Base-by-base conservation (phyloP, 140 eudicot species). In the Flaveria floridana region DNA sequence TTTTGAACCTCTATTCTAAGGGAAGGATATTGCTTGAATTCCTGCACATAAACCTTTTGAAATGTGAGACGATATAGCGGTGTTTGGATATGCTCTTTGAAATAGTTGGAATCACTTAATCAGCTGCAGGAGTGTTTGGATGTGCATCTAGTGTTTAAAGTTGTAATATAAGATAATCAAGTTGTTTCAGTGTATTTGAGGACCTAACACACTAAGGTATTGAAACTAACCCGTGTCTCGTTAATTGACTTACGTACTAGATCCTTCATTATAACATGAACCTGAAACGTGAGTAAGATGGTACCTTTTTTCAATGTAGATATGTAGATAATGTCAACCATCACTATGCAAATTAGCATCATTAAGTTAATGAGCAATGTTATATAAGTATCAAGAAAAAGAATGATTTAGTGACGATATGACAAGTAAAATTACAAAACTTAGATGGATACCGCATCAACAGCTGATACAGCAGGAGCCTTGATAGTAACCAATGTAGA, bases 251-350 rank as follows among this genome's bases (percentile, higher is more conserved):
- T 57, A 15, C 12, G 64, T 3, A 57, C 64, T n/a, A 57, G 64
- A 57, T 57, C 64, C 64, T 57, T 57, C 30, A 57, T 14, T 57
- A 57, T 57, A 57, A 15, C 64, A 20, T 57, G 64, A 9, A 57
- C 64, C 64, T 57, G 28, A 57, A 48, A 48, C 1, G 16, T 11
- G 14, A 48, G 55, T 48, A 48, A 48, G 55, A 48, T 14, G 55
- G 55, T 48, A 14, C 55, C 14, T 48, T 44, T 34, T 48, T 48
- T 13, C 55, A 11, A 13, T 48, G n/a, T 13, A 48, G 55, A 48
- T 48, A 48, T 48, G 55, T 48, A 11, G 14, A 12, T 48, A 48
- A 48, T 14, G 14, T 48, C 55, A 48, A 48, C 55, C 55, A 48
- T 12, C 55, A 48, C 3, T 13, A 48, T 48, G 18, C 55, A 11